These are phyloP conservation scores for Schizophyllum amplum DNA, from an alignment of 1,284 basidiomycete species.

Conservation along the genomic window DNA sequence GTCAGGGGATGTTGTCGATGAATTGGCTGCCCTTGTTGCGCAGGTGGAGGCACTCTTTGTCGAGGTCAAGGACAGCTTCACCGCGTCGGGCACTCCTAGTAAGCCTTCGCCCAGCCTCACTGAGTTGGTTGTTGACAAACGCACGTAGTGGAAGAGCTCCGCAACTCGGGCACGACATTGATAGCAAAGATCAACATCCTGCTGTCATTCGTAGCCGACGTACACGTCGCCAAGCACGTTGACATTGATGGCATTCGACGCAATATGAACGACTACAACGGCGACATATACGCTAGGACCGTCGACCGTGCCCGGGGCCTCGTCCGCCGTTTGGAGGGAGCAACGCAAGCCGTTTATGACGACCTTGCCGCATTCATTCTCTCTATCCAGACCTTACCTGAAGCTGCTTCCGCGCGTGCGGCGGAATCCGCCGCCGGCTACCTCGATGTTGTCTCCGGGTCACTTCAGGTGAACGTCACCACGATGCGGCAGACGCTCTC, in stretches of 20 bases:
- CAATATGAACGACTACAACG: slow-evolving; percentile 31
- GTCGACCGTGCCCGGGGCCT: slow-evolving; percentile 58
- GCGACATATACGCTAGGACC: slow-evolving; percentile 48
- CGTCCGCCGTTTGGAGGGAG: slow-evolving; percentile 60
- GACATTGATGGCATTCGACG: slow-evolving; percentile 67
- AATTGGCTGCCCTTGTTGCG: slow-evolving; percentile 39
- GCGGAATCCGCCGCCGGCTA: slow-evolving; percentile 33
- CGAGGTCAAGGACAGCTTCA: slow-evolving; percentile 30
- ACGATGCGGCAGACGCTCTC: slow-evolving; percentile 55
- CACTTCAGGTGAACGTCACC: slow-evolving; percentile 45
- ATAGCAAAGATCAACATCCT: slow-evolving; percentile 48
- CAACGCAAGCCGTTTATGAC: slow-evolving; percentile 65
- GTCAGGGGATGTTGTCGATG: slow-evolving; percentile 41
- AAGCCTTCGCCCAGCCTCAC: slow-evolving; percentile 13
- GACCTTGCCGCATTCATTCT: slow-evolving; percentile 53
- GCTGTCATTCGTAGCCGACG: slow-evolving; percentile 50
- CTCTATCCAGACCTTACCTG: slow-evolving; percentile 39
- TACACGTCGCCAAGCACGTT: slow-evolving; percentile 70
- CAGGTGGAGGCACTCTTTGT: slow-evolving; percentile 42
- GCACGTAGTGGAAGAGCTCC: slow-evolving; percentile 29
- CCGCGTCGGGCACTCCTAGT: slow-evolving; percentile 33
- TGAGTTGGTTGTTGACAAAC: slow-evolving; percentile 5
- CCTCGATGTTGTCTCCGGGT: slow-evolving; percentile 38
- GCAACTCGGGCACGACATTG: slow-evolving; percentile 35
- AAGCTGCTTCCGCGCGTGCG: slow-evolving; percentile 20